Evolutionary conservation across 371 early-diverging fungal species (phyloP), one percentile per base, ranked within the genome.

Genomic region (Coemansia sp.): DNA sequence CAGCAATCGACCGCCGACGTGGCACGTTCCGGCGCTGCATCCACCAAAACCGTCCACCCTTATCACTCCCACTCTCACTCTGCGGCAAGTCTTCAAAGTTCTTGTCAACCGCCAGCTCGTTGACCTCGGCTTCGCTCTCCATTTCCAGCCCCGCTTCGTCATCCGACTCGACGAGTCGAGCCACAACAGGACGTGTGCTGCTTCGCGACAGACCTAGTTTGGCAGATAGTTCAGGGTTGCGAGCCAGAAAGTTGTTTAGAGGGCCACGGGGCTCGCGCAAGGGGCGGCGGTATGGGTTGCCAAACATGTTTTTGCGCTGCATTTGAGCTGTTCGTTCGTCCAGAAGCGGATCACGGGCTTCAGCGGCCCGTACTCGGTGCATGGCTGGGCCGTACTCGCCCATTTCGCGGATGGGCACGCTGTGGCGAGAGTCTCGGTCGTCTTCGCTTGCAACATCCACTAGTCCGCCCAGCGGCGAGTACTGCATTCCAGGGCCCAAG

Each of bases 331-430:
- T 81, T 9, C 88, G 88, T 54, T 90, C 91, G 56, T 87, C 87
- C 33, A 87, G 72, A 30, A 87, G 71, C 6, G 90, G 89, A 62
- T 88, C 85, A 44, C 90, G 80, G 21, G 87, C 80, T 44, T 83
- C 82, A 11, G 84, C 80, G 20, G 81, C 75, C 2, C 79, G 73
- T 55, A 81, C 75, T 12, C 72, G 69, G n/a, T 70, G 59, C 85
- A 87, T 85, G 5, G 80, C 81, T 6, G 84, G 75, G 6, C 83
- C 81, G 58, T 89, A 90, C 44, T 86, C 81, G 47, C 88, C 87
- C 90, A 90, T 90, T 58, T 83, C 81, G 16, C 86, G 80, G 8
- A 90, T 87, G 0, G 91, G 87, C 51, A 89, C 70, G 0, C 85
- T 82, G 69, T 89, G 90, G 16, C 80, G 78, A 40, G 80, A 79